Conservation (phyloP, 495 filamentous ascomycete species). For the Podospora fimiseda region DNA sequence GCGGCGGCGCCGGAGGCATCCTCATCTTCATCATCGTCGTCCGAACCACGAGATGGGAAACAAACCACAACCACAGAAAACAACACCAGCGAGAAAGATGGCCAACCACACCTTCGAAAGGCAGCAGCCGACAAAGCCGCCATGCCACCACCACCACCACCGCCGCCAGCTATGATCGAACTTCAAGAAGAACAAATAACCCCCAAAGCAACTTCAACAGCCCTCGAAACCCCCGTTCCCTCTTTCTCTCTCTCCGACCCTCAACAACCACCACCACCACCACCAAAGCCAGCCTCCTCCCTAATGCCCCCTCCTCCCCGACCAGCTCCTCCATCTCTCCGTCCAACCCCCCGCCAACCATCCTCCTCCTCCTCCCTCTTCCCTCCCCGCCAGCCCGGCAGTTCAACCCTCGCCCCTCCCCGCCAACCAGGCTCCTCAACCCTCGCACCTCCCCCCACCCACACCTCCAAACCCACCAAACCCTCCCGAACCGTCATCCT, state of each 20-base stretch:
- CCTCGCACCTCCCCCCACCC: conserved; percentile 43
- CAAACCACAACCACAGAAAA: neutral
- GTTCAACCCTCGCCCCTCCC: conserved; percentile 27
- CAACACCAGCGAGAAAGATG: conserved; percentile 1
- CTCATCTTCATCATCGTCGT: conserved; percentile 6
- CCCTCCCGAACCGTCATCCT: conserved; percentile 59
- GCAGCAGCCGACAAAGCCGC: neutral
- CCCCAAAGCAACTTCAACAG: neutral
- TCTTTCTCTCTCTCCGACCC: conserved; percentile 20
- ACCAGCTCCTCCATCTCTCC: conserved; percentile 26
- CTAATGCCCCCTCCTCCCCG: conserved; percentile 29
- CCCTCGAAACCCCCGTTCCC: neutral
- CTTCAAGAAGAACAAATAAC: neutral
- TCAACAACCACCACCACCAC: conserved; percentile 19
- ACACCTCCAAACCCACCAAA: conserved; percentile 40
- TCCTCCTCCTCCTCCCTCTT: conserved; percentile 21
- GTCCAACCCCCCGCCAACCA: conserved; percentile 12
- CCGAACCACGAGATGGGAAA: conserved; percentile 1
- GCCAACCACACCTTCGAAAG: conserved; percentile 7
- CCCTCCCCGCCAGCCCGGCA: conserved; percentile 39
- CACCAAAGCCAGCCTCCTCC: conserved; percentile 8
- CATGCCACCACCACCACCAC: neutral
- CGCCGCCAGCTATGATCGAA: neutral
- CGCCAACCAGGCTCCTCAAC: conserved; percentile 30
- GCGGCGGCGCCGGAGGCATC: conserved; percentile 15